Base-by-base conservation (phyloP, 2,329 filamentous ascomycete genomes). In the Verticillium longisporum region DNA sequence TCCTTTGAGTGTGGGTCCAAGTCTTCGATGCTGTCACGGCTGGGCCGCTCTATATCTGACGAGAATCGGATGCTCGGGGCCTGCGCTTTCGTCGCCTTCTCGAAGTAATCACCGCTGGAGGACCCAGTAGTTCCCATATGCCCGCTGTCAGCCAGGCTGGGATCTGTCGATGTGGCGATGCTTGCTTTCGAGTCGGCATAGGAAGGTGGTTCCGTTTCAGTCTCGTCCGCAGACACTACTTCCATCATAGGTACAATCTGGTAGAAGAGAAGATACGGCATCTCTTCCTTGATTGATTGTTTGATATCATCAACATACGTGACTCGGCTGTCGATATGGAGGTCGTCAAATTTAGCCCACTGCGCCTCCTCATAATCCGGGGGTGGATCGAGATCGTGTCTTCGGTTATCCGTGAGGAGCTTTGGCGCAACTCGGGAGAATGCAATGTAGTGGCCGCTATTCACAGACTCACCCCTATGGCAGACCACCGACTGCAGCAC, bases 221-320 rank as follows among this genome's bases (percentile, higher is more conserved):
- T 79, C 55, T 75, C 75, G 6, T 81, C 79, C 0, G 78, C 77
- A 5, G 81, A 81, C 1, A 80, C 77, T 7, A 89, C 83, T 61
- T 93, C 90, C 34, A 91, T 85, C 69, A 96, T 92, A 0, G 94
- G 93, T 34, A 96, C 84, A 50, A 98, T 91, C 73, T 97, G 94
- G 70, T 97, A 99, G 74, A 98, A 98, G 0, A 99, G 80, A 6
- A 98, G 83, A 72, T 98, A 98, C 0, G 95, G 94, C 72, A 92
- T 96, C 72, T 97, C 93, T n/a, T 89, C 83, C 66, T 86, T 88
- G 57, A 98, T 77, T 0, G 91, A 88, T 66, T 88, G 77, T 63
- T 90, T 88, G 67, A 88, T 85, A 64, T 97, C 89, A 68, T 96
- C 86, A 57, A 97, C 87, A 60, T 89, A 82, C 0, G 81, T 82